Evolutionary conservation across 768 basidiomycete species (phyloP), one percentile per base, ranked within the genome.

Genomic region (Russula vinacea): DNA sequence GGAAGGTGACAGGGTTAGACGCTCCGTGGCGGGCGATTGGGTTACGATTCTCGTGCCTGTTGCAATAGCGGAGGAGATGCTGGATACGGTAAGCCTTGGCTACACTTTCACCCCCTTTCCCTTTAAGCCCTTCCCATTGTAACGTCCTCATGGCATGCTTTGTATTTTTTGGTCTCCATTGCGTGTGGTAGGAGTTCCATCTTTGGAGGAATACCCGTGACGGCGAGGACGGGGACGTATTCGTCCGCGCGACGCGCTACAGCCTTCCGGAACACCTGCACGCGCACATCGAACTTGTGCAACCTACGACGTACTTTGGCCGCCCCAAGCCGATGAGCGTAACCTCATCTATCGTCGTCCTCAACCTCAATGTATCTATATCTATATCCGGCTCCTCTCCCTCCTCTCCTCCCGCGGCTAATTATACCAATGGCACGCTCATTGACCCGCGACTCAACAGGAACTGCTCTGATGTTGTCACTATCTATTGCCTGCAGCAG

Each of bases 21-120:
- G 83, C 10, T 87, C 88, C 13, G 79, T 85, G 3, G 87, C 88
- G 0, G 79, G 81, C 54, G 89, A 90, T 66, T 91, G 88, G 89
- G 75, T 89, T 14, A 83, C 78, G 7, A 71, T 89, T 45, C 82
- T 73, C 14, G 74, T 89, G 8, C 81, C 87, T 0, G 78, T 91
- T 51, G 68, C 75, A 39, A 66, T 84, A 29, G 88, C 84, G 0
- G 89, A 91, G 73, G 75, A 82, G 67, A 85, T 91, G 83, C 78
- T 91, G n/a, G 76, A 83, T 69, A 86, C 89, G 52, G 87, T 88
- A 68, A 69, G 81, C 22, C 22, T 47, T 22, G 45, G 22, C 22
- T 47, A n/a, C 22, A 5, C 4, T 47, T 10, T 22, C n/a, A n/a
- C 45, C 22, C 35, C 47, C 37, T 26, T 0, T 22, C 56, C 10